These are phyloP conservation scores for Yamadazyma nakazawae DNA, from an alignment of 805 yeast species.

Conservation along the genomic window DNA sequence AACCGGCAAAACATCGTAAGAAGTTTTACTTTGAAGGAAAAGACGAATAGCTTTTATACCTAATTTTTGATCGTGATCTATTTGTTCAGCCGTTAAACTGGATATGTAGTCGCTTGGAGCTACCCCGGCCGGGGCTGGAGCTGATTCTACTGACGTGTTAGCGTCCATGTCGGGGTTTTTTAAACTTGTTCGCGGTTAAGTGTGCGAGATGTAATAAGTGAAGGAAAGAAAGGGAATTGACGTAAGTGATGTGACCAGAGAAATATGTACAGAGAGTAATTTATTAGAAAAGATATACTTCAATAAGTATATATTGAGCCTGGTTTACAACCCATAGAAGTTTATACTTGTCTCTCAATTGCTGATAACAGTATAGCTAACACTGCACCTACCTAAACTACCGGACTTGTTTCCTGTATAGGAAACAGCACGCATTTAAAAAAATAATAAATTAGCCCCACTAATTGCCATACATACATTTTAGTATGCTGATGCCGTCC, in stretches of 20 bases:
- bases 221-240: not conserved
- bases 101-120: conserved; percentile 44
- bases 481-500: not conserved
- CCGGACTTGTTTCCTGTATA: not conserved
- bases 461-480: not conserved
- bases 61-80: conserved; percentile 60
- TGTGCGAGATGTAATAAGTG: not conserved
- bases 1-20: conserved; percentile 96
- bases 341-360: not conserved
- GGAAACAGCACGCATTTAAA: not conserved
- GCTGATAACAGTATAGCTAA: not conserved
- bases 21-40: conserved; percentile 84
- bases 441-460: not conserved
- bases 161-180: conserved; percentile 2
- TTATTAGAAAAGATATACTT: no score
- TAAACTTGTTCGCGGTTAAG: not conserved
- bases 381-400: not conserved
- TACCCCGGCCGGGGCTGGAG: conserved; percentile 15
- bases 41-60: conserved; percentile 80
- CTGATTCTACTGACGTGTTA: not conserved
- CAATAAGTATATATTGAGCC: not conserved
- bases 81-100: conserved; percentile 38
- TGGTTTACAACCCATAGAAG: not conserved
- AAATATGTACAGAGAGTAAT: no score
- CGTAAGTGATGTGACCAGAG: not conserved